A percentile compares a stretch with the other conserved stretches of the same genome.
These are phyloP conservation scores for Hawksworthiomyces lignivorus DNA, from an alignment of 2,329 filamentous ascomycete genomes.

Conservation along the genomic window DNA sequence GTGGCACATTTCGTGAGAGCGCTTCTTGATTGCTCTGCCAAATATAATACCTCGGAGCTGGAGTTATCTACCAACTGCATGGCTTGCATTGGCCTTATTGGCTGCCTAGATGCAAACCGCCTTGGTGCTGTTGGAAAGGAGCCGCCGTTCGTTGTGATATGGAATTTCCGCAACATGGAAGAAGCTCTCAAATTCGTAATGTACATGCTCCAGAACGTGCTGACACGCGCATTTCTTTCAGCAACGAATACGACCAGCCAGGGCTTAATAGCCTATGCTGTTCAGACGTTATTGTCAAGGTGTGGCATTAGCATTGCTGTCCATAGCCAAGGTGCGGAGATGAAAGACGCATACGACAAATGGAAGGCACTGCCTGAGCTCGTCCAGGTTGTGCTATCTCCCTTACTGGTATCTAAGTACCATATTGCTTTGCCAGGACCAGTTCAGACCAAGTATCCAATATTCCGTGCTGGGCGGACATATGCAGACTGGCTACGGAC, in stretches of 20 bases:
- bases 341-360: slow-evolving; percentile 57
- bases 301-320: slow-evolving; percentile 62
- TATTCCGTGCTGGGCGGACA: slow-evolving; percentile 60
- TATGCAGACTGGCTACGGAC: slow-evolving; percentile 77
- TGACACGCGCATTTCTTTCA: slow-evolving; percentile 87
- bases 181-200: slow-evolving; percentile 83
- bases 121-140: slow-evolving; percentile 74
- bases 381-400: slow-evolving; percentile 73
- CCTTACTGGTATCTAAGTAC: slow-evolving; percentile 82
- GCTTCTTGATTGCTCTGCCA: slow-evolving; percentile 77
- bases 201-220: slow-evolving; percentile 75
- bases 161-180: slow-evolving; percentile 71
- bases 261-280: slow-evolving; percentile 85
- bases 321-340: slow-evolving; percentile 23
- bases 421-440: slow-evolving; percentile 56
- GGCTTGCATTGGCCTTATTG: slow-evolving; percentile 78
- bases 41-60: slow-evolving; percentile 61
- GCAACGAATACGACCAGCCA: slow-evolving; percentile 82
- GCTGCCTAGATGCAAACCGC: slow-evolving; percentile 84
- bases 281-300: slow-evolving; percentile 81
- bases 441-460: slow-evolving; percentile 60
- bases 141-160: slow-evolving; percentile 74
- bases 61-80: slow-evolving; percentile 68
- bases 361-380: slow-evolving; percentile 73
- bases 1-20: slow-evolving; percentile 66